These are phyloP conservation scores for Candida tallmaniae DNA, from an alignment of 805 yeast genomes.

Conservation along the genomic window DNA sequence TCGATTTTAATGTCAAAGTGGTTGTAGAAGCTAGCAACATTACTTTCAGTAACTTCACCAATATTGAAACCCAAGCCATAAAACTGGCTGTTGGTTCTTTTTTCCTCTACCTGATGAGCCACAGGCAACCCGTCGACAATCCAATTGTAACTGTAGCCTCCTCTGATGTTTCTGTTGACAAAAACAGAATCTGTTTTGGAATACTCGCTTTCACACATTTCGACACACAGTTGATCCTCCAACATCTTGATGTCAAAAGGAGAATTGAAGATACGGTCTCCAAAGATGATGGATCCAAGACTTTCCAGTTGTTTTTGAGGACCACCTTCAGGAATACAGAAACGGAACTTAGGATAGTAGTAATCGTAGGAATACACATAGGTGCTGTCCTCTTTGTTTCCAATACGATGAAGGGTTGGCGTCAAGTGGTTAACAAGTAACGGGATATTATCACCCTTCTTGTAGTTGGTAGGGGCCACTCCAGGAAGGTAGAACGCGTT, in stretches of 20 bases:
- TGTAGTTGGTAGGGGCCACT: conserved; percentile 89
- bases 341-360: conserved; percentile 77
- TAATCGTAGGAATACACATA: conserved; percentile 74
- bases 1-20: conserved; percentile 79
- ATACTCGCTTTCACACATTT: conserved; percentile 61
- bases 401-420: conserved; percentile 53
- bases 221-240: conserved; percentile 61
- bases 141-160: conserved; percentile 90
- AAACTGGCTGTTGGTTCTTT: conserved; percentile 54
- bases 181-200: conserved; percentile 66
- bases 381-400: conserved; percentile 34
- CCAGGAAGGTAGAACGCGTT: conserved; percentile 88
- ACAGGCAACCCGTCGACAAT: conserved; percentile 92
- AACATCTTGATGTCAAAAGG: conserved; percentile 82
- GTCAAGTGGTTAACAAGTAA: conserved; percentile 87
- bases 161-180: conserved; percentile 71
- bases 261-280: conserved; percentile 91
- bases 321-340: conserved; percentile 73
- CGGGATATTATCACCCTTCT: conserved; percentile 66
- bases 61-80: conserved; percentile 80
- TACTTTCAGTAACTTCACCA: conserved; percentile 60
- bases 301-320: conserved; percentile 76
- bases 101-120: conserved; percentile 58
- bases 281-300: conserved; percentile 88
- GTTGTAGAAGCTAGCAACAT: conserved; percentile 62